These are phyloP conservation scores for Hypholoma fasciculare DNA, from an alignment of 768 basidiomycete species.

Conservation along the genomic window DNA sequence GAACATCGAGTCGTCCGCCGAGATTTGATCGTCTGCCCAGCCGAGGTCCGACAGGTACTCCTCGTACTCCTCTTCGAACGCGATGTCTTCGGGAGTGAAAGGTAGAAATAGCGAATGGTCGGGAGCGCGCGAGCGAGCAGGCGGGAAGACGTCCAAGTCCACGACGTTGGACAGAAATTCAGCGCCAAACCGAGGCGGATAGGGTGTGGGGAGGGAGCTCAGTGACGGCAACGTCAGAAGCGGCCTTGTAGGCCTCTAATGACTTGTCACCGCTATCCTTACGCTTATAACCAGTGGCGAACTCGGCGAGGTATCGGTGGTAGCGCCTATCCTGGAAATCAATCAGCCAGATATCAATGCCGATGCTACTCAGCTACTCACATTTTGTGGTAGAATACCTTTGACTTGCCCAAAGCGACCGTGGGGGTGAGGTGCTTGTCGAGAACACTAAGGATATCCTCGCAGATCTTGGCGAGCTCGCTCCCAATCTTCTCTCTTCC, in stretches of 20 bases:
- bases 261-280: constrained; percentile 98
- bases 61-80: constrained; percentile 96
- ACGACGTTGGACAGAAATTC: constrained; percentile 89
- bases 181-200: constrained; percentile 98
- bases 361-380: constrained; percentile 34
- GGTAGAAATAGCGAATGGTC: constrained; percentile 85
- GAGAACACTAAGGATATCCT: constrained; percentile 96
- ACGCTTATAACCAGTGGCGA: constrained; percentile 96
- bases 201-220: constrained; percentile 94
- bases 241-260: constrained; percentile 95
- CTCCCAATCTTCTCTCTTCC: constrained; percentile 96
- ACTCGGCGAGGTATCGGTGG: constrained; percentile 98
- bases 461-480: constrained; percentile 97
- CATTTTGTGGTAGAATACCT: constrained; percentile 99
- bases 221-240: constrained; percentile 94
- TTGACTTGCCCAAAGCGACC: constrained; percentile 93
- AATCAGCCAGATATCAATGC: constrained; percentile 11
- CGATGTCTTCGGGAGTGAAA: constrained; percentile 91
- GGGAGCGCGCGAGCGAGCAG: constrained; percentile 82
- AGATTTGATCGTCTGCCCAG: constrained; percentile 57
- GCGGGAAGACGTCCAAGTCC: constrained; percentile 95
- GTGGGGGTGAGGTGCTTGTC: constrained; percentile 98
- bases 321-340: constrained; percentile 90
- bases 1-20: constrained; percentile 15
- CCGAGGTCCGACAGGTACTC: constrained; percentile 91